A percentile compares a stretch with the other conserved stretches of the same genome.
phyloP scores from a whole-genome alignment of 2,329 filamentous ascomycete species.

The Penicillium sumatraense region DNA sequence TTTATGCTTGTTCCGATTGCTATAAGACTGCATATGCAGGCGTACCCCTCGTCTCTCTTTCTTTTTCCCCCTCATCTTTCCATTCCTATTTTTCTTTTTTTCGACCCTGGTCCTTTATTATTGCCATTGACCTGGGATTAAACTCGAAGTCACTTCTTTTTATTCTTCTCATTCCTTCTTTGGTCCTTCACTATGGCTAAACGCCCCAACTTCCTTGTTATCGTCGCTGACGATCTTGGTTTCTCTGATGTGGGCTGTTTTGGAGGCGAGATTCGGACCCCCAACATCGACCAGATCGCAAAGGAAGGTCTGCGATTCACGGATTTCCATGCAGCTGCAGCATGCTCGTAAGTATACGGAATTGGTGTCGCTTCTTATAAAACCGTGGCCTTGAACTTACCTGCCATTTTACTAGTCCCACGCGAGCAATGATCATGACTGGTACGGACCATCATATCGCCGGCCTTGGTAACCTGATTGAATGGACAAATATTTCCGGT shows the following conservation, averaged over 20 bases:
- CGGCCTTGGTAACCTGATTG: constrained; percentile 62
- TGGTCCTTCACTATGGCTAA: constrained; percentile 29
- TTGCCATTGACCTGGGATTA: background rate
- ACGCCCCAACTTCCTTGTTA: constrained; percentile 64
- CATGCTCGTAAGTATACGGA: constrained; percentile 55
- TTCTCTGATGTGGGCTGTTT: constrained; percentile 65
- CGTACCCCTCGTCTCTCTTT: background rate
- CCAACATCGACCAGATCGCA: constrained; percentile 59
- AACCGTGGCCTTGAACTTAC: background rate
- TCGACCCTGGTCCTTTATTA: background rate
- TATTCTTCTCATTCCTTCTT: background rate
- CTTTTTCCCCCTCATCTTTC: background rate
- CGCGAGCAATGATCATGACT: constrained; percentile 69
- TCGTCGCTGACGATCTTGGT: constrained; percentile 64
- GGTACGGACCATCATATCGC: constrained; percentile 63
- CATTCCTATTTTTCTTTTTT: background rate
- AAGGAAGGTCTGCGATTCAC: constrained; percentile 63
- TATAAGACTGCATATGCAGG: constrained; percentile 1
- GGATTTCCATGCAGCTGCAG: constrained; percentile 67
- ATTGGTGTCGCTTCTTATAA: background rate
- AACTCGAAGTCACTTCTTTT: background rate
- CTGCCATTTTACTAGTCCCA: constrained; percentile 47
- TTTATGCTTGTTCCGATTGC: background rate
- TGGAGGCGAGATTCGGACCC: constrained; percentile 65
- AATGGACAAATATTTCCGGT: constrained; percentile 61